These are phyloP conservation scores for Aureobasidium sp. DNA, from an alignment of 2,329 filamentous ascomycete genomes.

Conservation along the genomic window DNA sequence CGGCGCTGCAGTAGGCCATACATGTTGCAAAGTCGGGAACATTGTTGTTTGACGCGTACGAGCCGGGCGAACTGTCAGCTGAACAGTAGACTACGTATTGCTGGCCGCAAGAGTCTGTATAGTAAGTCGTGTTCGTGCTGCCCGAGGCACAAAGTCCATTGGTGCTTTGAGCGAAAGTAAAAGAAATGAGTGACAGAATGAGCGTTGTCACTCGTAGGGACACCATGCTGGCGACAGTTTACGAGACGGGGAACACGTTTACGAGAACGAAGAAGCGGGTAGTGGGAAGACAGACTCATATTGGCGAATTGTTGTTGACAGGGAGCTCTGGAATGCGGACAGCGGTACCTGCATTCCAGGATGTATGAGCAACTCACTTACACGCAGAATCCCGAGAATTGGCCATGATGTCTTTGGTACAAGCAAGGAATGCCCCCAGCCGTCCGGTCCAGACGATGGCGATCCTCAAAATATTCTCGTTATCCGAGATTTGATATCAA, in stretches of 20 bases:
- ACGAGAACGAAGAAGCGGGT: neutral
- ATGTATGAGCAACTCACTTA: neutral
- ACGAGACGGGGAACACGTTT: neutral
- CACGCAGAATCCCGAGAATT: neutral
- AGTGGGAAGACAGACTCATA: neutral
- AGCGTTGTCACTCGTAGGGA: conserved; percentile 4
- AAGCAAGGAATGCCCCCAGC: neutral
- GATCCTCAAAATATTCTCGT: neutral
- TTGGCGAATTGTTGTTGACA: conserved; percentile 2
- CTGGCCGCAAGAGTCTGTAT: conserved; percentile 15
- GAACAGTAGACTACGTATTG: conserved; percentile 16
- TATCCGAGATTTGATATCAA: no score
- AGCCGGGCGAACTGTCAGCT: conserved; percentile 10
- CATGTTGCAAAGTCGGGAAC: neutral
- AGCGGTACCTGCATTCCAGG: conserved; percentile 5
- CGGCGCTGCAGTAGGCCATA: conserved; percentile 6
- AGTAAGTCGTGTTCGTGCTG: neutral
- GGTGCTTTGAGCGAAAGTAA: neutral
- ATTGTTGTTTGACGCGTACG: neutral
- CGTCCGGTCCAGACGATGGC: neutral
- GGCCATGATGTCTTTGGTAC: neutral
- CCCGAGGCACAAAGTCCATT: neutral
- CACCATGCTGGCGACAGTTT: conserved; percentile 6
- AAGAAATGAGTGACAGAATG: neutral
- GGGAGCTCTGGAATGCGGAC: neutral